Percentiles rank a stretch among this genome's conserved stretches.
Evolutionary conservation across 1,284 basidiomycete species (phyloP).

Genomic region (Microbotryum intermedium): DNA sequence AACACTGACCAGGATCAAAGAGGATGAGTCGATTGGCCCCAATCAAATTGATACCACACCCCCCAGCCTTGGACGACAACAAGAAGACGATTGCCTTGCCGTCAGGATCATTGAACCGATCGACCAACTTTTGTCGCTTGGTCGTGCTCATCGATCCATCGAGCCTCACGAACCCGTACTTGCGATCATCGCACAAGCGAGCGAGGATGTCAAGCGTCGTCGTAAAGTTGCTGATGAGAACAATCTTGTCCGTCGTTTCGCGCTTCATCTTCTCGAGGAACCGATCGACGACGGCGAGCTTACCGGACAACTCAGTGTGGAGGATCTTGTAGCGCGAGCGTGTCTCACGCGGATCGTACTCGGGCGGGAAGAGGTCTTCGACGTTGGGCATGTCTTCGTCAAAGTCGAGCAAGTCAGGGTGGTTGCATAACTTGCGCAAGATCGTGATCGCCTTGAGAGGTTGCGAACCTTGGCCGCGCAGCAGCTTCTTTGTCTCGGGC

Average conservation of each 20-base stretch:
- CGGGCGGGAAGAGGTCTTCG: constrained; percentile 73
- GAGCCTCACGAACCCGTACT: constrained; percentile 84
- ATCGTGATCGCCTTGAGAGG: constrained; percentile 96
- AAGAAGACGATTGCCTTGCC: constrained; percentile 94
- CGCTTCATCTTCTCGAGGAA: constrained; percentile 75
- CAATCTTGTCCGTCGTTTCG: constrained; percentile 91
- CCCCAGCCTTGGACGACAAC: constrained; percentile 91
- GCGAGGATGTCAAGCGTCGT: constrained; percentile 94
- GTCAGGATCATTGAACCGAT: constrained; percentile 92
- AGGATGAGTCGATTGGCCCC: constrained; percentile 92
- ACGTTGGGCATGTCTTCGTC: constrained; percentile 80
- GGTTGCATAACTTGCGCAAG: constrained; percentile 95
- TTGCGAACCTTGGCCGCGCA: constrained; percentile 84
- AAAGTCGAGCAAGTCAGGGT: constrained; percentile 84
- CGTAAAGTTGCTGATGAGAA: constrained; percentile 96
- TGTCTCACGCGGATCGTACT: constrained; percentile 52
- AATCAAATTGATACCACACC: constrained; percentile 96
- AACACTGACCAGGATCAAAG: constrained; percentile 75
- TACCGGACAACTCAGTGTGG: constrained; percentile 56
- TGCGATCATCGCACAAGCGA: constrained; percentile 71
- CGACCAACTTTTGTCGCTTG: constrained; percentile 95
- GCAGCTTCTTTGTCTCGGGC: constrained; percentile 82
- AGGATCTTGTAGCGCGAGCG: constrained; percentile 17
- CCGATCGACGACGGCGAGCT: constrained; percentile 91
- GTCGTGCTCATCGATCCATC: constrained; percentile 89